Evolutionary conservation across 2,329 filamentous ascomycete species (phyloP).

Genomic region (Magnaporthales sp.): DNA sequence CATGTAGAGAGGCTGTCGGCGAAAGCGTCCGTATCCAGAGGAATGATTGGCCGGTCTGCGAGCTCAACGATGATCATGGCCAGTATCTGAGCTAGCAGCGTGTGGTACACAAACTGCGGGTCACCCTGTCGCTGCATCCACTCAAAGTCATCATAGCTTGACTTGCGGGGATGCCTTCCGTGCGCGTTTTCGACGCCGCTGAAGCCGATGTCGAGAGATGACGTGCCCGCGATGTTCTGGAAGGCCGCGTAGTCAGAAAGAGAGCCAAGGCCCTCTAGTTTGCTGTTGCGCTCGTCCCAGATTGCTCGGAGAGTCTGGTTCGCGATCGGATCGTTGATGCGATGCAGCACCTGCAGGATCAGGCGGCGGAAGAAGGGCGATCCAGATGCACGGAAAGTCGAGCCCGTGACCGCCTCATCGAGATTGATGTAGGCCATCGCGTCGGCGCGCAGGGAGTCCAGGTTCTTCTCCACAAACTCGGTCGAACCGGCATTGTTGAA

Average conservation of each 20-base stretch:
- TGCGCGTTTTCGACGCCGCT: constrained; percentile 12
- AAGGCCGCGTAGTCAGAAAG: constrained; percentile 84
- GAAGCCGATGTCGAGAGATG: constrained; percentile 80
- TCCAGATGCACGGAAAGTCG: constrained; percentile 66
- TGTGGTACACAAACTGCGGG: constrained; percentile 75
- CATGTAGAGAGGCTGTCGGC: constrained; percentile 58
- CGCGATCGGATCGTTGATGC: constrained; percentile 61
- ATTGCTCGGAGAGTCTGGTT: constrained; percentile 67
- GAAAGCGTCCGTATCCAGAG: constrained; percentile 73
- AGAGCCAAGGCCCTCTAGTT: constrained; percentile 61
- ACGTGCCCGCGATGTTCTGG: constrained; percentile 82
- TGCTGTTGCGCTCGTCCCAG: constrained; percentile 58
- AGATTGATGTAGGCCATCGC: constrained; percentile 89
- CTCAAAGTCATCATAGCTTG: constrained; percentile 82
- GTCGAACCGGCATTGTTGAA: constrained; percentile 94
- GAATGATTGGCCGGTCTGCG: constrained; percentile 69
- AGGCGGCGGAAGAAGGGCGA: constrained; percentile 72
- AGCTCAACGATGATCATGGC: constrained; percentile 79
- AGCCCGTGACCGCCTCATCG: constrained; percentile 70
- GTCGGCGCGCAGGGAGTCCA: constrained; percentile 62
- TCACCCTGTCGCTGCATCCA: constrained; percentile 78
- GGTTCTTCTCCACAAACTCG: constrained; percentile 83
- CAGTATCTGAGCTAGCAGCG: constrained; percentile 68
- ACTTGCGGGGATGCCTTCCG: constrained; percentile 61
- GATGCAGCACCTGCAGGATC: constrained; percentile 63